These are phyloP conservation scores for Colletotrichum sp. DNA, from an alignment of 2,329 filamentous ascomycete species.

Conservation along the genomic window DNA sequence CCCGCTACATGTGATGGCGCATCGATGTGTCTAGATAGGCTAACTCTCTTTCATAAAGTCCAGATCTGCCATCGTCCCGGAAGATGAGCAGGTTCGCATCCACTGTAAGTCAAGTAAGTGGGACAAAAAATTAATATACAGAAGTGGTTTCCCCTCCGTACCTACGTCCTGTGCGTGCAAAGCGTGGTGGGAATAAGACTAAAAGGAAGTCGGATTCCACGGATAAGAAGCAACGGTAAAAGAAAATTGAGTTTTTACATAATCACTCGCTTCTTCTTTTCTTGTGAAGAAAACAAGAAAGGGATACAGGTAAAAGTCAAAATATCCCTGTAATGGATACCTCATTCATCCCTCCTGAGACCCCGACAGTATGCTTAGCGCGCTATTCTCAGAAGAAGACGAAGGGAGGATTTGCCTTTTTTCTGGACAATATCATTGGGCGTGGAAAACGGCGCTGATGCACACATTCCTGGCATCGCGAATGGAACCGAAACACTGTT, in stretches of 20 bases:
- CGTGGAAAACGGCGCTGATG: background rate
- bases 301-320: background rate
- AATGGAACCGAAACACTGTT: background rate
- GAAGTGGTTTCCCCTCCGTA: background rate
- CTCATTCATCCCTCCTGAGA: background rate
- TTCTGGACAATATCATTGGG: background rate
- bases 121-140: background rate
- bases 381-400: background rate
- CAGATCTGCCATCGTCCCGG: background rate
- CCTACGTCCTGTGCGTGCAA: background rate
- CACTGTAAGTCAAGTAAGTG: background rate
- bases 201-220: background rate
- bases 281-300: no score
- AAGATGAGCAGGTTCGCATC: background rate
- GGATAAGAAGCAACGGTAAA: background rate
- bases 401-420: background rate
- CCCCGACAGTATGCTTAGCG: background rate
- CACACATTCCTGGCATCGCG: background rate
- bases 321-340: background rate
- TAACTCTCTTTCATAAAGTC: background rate
- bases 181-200: background rate
- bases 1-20: background rate
- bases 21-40: background rate
- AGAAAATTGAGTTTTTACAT: background rate
- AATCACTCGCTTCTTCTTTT: background rate